Conservation (phyloP, 2,329 filamentous ascomycete genomes). For the Rutstroemia sp. region DNA sequence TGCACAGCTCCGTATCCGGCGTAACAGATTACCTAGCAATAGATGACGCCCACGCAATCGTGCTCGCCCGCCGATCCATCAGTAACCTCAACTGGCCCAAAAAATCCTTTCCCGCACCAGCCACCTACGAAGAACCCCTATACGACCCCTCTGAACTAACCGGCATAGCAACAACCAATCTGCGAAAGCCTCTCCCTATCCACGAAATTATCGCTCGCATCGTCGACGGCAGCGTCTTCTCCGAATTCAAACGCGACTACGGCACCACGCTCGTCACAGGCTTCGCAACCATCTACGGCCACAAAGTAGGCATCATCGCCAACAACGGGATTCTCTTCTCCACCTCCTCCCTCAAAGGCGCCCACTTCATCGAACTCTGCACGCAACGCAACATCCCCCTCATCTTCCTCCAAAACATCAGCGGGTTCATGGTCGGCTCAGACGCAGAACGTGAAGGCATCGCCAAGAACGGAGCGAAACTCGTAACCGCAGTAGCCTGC, state of each 20-base stretch:
- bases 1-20: conserved; percentile 85
- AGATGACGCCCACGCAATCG: conserved; percentile 84
- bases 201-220: conserved; percentile 89
- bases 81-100: conserved; percentile 84
- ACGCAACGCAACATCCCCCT: conserved; percentile 82
- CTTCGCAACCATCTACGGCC: conserved; percentile 83
- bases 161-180: conserved; percentile 84
- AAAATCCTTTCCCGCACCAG: conserved; percentile 33
- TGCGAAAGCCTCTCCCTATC: conserved; percentile 76
- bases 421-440: conserved; percentile 94
- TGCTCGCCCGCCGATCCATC: conserved; percentile 76
- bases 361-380: conserved; percentile 95
- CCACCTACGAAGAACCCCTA: conserved; percentile 66
- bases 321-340: conserved; percentile 96
- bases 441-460: conserved; percentile 92
- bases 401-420: conserved; percentile 93
- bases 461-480: conserved; percentile 94
- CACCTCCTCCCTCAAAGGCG: conserved; percentile 81
- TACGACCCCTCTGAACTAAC: conserved; percentile 73
- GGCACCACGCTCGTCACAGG: conserved; percentile 85
- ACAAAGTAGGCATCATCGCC: conserved; percentile 85
- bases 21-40: conserved; percentile 95
- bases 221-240: conserved; percentile 82
- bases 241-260: conserved; percentile 92
- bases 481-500: conserved; percentile 91